Evolutionary conservation across 371 early-diverging fungal species (phyloP).

Genomic region (Mucor mucedo): DNA sequence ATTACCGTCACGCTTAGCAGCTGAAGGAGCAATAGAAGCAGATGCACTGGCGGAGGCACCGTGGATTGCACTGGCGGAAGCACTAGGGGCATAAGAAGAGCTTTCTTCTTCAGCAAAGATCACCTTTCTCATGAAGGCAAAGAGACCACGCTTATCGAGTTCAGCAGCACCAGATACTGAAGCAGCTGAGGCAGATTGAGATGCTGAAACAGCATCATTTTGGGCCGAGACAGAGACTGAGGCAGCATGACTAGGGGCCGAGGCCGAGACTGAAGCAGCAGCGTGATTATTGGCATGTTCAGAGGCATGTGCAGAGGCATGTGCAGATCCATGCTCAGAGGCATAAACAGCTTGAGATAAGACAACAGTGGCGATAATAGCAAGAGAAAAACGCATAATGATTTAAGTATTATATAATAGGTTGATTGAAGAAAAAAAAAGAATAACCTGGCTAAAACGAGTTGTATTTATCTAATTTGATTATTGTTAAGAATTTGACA

Average conservation of each 20-base stretch:
- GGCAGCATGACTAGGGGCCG: slow-evolving; percentile 2
- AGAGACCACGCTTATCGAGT: slow-evolving; percentile 5
- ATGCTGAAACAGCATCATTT: slow-evolving; percentile 8
- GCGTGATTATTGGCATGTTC: too few relatives aligned
- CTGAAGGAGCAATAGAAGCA: background rate
- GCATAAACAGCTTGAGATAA: slow-evolving; percentile 28
- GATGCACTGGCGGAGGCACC: background rate
- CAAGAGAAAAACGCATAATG: slow-evolving; percentile 30
- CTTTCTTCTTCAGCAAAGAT: background rate
- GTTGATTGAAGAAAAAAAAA: background rate
- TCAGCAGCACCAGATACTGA: background rate
- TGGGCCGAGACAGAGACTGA: background rate
- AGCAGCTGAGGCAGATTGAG: slow-evolving; percentile 1
- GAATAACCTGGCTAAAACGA: background rate
- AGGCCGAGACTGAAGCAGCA: background rate
- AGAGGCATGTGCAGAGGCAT: background rate
- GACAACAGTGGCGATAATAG: slow-evolving; percentile 23
- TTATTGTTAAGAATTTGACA: slow-evolving; percentile 13
- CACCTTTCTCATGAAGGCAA: background rate
- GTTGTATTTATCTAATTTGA: slow-evolving; percentile 2
- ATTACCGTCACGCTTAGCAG: too few relatives aligned
- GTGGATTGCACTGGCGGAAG: slow-evolving; percentile 1
- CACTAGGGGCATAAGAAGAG: slow-evolving; percentile 3
- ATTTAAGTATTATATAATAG: background rate
- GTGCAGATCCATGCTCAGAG: background rate